These are phyloP conservation scores for Sarocladium oryzae DNA, from an alignment of 2,329 filamentous ascomycete genomes.

Conservation along the genomic window DNA sequence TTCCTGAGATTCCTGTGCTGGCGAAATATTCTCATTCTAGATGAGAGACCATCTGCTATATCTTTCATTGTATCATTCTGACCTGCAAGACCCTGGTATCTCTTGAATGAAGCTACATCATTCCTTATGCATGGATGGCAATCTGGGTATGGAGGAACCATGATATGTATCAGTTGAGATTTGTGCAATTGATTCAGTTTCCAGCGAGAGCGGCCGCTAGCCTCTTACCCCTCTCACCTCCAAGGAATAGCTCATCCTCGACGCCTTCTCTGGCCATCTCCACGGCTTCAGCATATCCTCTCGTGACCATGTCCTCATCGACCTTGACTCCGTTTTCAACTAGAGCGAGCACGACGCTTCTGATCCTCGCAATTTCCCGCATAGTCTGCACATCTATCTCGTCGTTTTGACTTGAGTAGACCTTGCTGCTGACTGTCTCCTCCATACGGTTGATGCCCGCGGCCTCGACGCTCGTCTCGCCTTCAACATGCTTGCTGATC, in stretches of 20 bases:
- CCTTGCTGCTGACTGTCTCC: slow-evolving; percentile 74
- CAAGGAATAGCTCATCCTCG: slow-evolving; percentile 54
- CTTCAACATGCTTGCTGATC: slow-evolving; percentile 78
- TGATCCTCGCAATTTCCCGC: slow-evolving; percentile 79
- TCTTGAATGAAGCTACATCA: too few relatives aligned
- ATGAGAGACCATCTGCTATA: not conserved
- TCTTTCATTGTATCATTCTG: too few relatives aligned
- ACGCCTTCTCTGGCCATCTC: slow-evolving; percentile 62
- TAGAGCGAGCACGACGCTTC: slow-evolving; percentile 74
- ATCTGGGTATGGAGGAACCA: too few relatives aligned
- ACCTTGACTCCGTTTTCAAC: slow-evolving; percentile 78
- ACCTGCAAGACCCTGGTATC: too few relatives aligned
- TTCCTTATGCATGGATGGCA: too few relatives aligned
- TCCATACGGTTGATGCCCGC: slow-evolving; percentile 75
- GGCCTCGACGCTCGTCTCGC: slow-evolving; percentile 41
- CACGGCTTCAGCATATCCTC: slow-evolving; percentile 74
- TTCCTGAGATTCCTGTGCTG: not conserved
- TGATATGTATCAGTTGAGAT: too few relatives aligned
- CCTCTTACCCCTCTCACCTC: slow-evolving; percentile 48
- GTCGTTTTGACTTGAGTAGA: slow-evolving; percentile 96
- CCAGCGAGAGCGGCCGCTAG: slow-evolving; percentile 32
- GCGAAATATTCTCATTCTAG: not conserved
- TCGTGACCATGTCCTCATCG: slow-evolving; percentile 82
- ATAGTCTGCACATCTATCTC: slow-evolving; percentile 69
- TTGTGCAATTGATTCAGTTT: too few relatives aligned